These are phyloP conservation scores for Penicillium sp. DNA, from an alignment of 2,329 filamentous ascomycete species.

Conservation along the genomic window DNA sequence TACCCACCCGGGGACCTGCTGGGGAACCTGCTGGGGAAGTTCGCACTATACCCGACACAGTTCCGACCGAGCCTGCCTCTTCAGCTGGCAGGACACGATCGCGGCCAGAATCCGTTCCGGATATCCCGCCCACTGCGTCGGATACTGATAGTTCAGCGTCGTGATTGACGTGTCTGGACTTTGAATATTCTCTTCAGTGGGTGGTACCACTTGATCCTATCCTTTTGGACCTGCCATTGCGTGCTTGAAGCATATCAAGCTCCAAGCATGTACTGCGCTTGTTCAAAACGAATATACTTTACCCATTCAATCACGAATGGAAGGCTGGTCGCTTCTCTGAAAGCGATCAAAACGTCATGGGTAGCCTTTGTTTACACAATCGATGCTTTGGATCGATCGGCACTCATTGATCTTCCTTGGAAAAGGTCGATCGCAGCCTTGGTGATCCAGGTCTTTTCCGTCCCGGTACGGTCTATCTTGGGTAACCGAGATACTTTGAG, in stretches of 20 bases:
- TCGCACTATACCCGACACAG: constrained; percentile 20
- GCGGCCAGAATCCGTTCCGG: constrained; percentile 11
- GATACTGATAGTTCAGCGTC: constrained; percentile 21
- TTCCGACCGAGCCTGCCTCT: constrained; percentile 25
- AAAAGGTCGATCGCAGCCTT: too few species aligned
- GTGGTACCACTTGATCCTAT: too few species aligned
- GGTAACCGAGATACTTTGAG: neutral
- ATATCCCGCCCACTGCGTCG: constrained; percentile 23
- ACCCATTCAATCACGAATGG: too few species aligned
- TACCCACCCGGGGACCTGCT: constrained; percentile 6
- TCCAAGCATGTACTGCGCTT: too few species aligned
- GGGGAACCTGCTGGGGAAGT: constrained; percentile 17
- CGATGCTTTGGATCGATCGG: neutral
- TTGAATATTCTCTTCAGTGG: neutral
- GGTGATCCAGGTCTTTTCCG: too few species aligned
- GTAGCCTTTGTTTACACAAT: neutral
- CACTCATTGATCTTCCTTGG: neutral
- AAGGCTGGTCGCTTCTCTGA: too few species aligned
- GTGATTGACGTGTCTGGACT: constrained; percentile 1
- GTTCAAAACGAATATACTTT: too few species aligned
- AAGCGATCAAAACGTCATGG: neutral
- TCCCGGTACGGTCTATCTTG: too few species aligned
- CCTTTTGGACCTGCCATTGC: too few species aligned
- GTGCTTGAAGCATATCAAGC: too few species aligned
- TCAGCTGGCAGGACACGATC: neutral